Base-by-base conservation (phyloP, 331 rosid species). In the Dryas integrifolia region DNA sequence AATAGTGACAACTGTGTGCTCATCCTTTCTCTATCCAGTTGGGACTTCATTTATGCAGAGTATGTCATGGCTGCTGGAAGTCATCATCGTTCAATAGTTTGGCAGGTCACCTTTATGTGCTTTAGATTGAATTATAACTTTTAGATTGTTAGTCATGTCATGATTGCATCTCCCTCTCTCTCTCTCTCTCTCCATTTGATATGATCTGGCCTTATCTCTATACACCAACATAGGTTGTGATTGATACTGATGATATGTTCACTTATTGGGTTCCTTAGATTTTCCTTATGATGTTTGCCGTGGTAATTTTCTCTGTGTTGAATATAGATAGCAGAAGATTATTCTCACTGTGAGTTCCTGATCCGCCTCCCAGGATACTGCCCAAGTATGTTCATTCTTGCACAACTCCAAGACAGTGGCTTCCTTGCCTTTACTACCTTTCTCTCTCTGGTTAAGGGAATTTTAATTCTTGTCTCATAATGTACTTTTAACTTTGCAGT, bases 31-130 rank as follows among this genome's bases (percentile, higher is more conserved):
- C 5, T 56, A 76, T 80, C 79, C 88, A 95, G 99, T 83, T 95
- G 99, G 99, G 99, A 95, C 91, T 95, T 90, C 85, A 95, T 95
- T 82, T 95, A 95, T 52, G 99, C 98, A 24, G 97, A 92, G 62
- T 92, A 95, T 84, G 93, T 92, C 72, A 88, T 95, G 99, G 99
- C 86, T 60, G 99, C 99, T 65, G 99, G 99, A 58, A 70, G 79
- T 73, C 86, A 90, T 85, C 91, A 89, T 72, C 96, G 99, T 41
- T 88, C 99, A 56, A 95, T 87, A 61, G 97, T 92, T 47, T 95
- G 97, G 99, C 96, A 94, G 98, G 98, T 91, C 59, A 81, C 30
- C 9, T 4, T 74, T 45, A 45, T 74, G 50, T 81, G 49, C 79
- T 70, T 77, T 7, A 52, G 62, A 58, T 44, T 48, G 52, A 73